A percentile compares a stretch with the other conserved stretches of the same genome.
phyloP scores from a whole-genome alignment of 805 yeast genomes.

The Candida dajiaensis region DNA sequence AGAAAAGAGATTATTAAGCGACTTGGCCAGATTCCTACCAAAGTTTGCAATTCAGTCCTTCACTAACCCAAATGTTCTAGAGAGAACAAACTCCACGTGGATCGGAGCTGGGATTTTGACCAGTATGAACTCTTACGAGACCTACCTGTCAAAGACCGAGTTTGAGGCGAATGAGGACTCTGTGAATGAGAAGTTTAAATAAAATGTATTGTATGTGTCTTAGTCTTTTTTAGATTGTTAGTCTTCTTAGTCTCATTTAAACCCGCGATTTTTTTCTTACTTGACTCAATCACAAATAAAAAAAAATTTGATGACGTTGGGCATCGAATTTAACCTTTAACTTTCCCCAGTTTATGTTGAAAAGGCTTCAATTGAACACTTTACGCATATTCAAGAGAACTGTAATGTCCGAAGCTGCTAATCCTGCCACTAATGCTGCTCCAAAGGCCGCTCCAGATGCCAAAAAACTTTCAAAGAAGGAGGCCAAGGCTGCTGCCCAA shows the following conservation, averaged over 20 bases:
- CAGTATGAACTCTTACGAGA: constrained; percentile 76
- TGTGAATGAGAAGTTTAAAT: constrained; percentile 40
- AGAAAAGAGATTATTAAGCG: constrained; percentile 59
- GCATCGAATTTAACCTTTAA: neutral
- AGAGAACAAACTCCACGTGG: constrained; percentile 68
- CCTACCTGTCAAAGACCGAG: constrained; percentile 68
- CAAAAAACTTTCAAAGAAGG: constrained; percentile 18
- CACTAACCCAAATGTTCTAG: constrained; percentile 58
- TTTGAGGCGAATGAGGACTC: constrained; percentile 61
- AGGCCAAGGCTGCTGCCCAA: constrained; percentile 39
- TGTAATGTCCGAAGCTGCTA: constrained; percentile 7
- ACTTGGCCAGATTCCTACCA: constrained; percentile 55
- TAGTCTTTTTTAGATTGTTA: no score
- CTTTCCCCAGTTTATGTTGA: neutral
- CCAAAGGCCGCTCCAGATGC: neutral
- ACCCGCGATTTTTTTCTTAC: neutral
- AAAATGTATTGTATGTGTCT: neutral
- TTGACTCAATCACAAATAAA: neutral
- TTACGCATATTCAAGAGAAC: constrained; percentile 6
- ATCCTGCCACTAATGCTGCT: constrained; percentile 2
- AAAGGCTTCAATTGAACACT: constrained; percentile 3
- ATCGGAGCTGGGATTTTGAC: constrained; percentile 76
- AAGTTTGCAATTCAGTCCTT: constrained; percentile 53
- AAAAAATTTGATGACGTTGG: neutral
- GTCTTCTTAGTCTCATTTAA: no score